phyloP scores from a whole-genome alignment of 805 yeast species.

The Pichia paraexigua region DNA sequence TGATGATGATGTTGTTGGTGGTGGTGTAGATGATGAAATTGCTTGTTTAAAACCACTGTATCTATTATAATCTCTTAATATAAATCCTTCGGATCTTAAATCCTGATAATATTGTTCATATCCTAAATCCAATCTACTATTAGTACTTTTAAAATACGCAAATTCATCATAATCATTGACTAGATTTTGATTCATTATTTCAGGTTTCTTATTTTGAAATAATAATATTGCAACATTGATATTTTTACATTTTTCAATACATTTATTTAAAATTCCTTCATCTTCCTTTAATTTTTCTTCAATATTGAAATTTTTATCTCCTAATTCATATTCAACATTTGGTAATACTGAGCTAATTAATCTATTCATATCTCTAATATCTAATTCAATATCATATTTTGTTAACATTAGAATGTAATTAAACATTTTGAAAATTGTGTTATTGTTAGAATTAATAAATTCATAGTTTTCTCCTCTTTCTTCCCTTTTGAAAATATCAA shows the following conservation, averaged over 20 bases:
- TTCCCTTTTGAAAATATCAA: slow-evolving; percentile 29
- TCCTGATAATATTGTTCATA: slow-evolving; percentile 22
- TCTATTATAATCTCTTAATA: slow-evolving; percentile 33
- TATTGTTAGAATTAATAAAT: slow-evolving; percentile 30
- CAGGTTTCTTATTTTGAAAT: slow-evolving; percentile 23
- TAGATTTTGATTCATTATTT: slow-evolving; percentile 11
- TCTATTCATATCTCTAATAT: slow-evolving; percentile 80
- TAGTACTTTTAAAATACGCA: not conserved
- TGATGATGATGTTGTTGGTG: too few relatives aligned
- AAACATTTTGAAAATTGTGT: slow-evolving; percentile 41
- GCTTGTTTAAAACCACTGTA: slow-evolving; percentile 16
- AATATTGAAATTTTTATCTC: slow-evolving; percentile 12
- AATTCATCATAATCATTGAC: not conserved
- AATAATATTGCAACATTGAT: slow-evolving; percentile 25
- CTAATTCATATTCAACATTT: slow-evolving; percentile 25
- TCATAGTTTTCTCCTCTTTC: slow-evolving; percentile 26
- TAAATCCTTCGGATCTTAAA: slow-evolving; percentile 27
- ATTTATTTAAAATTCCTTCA: slow-evolving; percentile 6
- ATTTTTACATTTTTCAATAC: slow-evolving; percentile 17
- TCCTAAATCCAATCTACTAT: slow-evolving; percentile 13
- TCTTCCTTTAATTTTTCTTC: slow-evolving; percentile 11
- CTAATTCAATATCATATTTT: slow-evolving; percentile 66
- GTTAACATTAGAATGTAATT: slow-evolving; percentile 53
- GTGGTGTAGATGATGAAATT: too few relatives aligned
- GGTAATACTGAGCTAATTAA: slow-evolving; percentile 55